These are phyloP conservation scores for Cryptomeria japonica DNA, from an alignment of 75 land plant species.

Conservation along the genomic window DNA sequence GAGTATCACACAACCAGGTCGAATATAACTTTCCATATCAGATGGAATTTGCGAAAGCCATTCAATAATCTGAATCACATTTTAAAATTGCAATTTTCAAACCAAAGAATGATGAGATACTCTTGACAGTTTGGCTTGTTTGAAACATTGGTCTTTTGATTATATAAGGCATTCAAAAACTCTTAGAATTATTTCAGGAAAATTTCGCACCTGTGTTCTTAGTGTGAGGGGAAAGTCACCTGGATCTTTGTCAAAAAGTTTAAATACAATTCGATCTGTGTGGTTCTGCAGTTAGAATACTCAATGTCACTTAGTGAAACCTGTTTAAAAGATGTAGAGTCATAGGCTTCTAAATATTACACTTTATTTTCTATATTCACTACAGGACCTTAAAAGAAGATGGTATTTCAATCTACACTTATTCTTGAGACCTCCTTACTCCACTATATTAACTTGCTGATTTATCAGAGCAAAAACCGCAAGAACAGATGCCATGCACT, in stretches of 20 bases:
- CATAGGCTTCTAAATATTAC: no score
- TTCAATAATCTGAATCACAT: slow-evolving; percentile 25
- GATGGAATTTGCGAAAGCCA: slow-evolving; percentile 42
- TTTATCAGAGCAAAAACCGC: no score
- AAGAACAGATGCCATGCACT: no score
- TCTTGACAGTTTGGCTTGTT: not conserved
- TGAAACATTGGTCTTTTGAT: not conserved
- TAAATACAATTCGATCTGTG: slow-evolving; percentile 67
- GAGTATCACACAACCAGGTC: slow-evolving; percentile 48
- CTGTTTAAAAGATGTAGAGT: no score
- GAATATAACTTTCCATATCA: slow-evolving; percentile 45
- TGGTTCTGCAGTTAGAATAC: slow-evolving; percentile 32
- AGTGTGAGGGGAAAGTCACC: slow-evolving; percentile 44
- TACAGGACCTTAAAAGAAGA: no score
- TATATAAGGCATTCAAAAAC: not conserved
- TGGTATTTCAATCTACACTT: no score
- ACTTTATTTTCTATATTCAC: no score
- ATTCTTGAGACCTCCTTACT: no score
- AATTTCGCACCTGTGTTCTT: slow-evolving; percentile 39
- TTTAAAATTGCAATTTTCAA: not conserved
- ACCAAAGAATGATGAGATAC: not conserved
- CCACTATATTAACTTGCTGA: no score
- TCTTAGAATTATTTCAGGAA: not conserved
- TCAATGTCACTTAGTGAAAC: no score
- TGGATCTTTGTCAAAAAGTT: slow-evolving; percentile 70